Evolutionary conservation across 371 early-diverging fungal species (phyloP), one percentile per base, ranked within the genome.

Genomic region (Neoconidiobolus thromboides): DNA sequence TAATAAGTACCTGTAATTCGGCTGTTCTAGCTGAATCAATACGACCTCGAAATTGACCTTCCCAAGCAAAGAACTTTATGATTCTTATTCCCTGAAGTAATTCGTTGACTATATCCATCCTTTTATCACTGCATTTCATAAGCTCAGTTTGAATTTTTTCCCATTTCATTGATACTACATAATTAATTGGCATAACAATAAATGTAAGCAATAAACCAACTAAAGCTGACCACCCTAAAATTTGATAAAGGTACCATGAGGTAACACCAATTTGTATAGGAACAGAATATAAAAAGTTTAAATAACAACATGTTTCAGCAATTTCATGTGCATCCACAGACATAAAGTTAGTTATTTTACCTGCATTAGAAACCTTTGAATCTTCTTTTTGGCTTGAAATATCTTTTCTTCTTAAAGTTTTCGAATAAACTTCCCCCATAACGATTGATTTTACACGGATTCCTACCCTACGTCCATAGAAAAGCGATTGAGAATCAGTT

Each of bases 311-410:
- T 7, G 76, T 44, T 26, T 70, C 66, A 9, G 74, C 64, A 3
- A 82, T 54, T n/a, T 73, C 64, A 15, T 78, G 71, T 1, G 85
- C 81, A 67, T 91, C 89, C 1, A 86, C 81, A 44, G 80, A 74
- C 85, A 86, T 85, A 61, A 90, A 63, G 63, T 91, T 87, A 14
- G 82, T 82, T 60, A 89, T 86, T 67, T 85, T 86, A 3, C 91
- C 91, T 26, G 26, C 26, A 26, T 26, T 26, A 26, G 26, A 26
- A 26, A 26, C 26, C 26, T 26, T 26, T 26, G 26, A 26, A 26
- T 26, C 26, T 26, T 26, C 26, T 26, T 26, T 26, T 26, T 26
- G 26, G 0, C 68, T 63, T 52, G 69, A 67, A 9, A 67, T 52
- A 63, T 12, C 66, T 40, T 75, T 70, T 55, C 80, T 73, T 38